A percentile compares a stretch with the other conserved stretches of the same genome.
phyloP scores from a whole-genome alignment of 2,329 filamentous ascomycete species.

The Venturia aucupariae region DNA sequence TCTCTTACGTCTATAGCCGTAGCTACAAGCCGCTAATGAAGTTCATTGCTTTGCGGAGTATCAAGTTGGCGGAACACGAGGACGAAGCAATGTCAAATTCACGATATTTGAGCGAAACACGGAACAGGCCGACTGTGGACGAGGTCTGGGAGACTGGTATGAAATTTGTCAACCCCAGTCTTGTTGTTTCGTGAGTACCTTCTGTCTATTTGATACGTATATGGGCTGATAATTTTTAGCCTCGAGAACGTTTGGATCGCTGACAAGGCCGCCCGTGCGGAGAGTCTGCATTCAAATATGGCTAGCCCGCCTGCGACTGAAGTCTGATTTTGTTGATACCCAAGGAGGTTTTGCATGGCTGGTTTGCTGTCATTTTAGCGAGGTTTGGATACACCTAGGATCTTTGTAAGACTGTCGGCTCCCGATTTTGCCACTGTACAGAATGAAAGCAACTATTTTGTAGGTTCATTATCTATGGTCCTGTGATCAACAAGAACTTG shows the following conservation, averaged over 20 bases:
- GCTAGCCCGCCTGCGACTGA: conserved; percentile 1
- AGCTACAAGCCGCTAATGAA: conserved; percentile 83
- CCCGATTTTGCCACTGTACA: not conserved
- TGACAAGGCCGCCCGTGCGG: conserved; percentile 20
- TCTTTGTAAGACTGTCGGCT: not conserved
- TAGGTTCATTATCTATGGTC: not conserved
- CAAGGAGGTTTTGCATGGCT: not conserved
- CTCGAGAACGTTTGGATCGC: conserved; percentile 62
- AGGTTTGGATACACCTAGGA: not conserved
- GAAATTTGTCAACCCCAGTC: conserved; percentile 67
- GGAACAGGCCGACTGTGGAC: conserved; percentile 48
- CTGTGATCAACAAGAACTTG: too few species aligned
- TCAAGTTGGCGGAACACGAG: conserved; percentile 53
- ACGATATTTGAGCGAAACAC: conserved; percentile 24
- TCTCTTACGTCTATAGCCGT: conserved; percentile 68
- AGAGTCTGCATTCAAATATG: not conserved
- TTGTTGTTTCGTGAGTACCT: conserved; percentile 59
- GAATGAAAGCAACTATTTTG: not conserved
- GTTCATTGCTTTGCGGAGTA: conserved; percentile 85
- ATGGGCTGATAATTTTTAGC: conserved; percentile 33
- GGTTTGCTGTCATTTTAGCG: not conserved
- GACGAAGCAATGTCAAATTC: conserved; percentile 39
- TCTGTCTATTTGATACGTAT: too few species aligned
- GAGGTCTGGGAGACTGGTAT: conserved; percentile 61
- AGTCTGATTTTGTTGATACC: not conserved